Conservation (phyloP, 352 stramenopile genomes). For the Blastocystis sp. region DNA sequence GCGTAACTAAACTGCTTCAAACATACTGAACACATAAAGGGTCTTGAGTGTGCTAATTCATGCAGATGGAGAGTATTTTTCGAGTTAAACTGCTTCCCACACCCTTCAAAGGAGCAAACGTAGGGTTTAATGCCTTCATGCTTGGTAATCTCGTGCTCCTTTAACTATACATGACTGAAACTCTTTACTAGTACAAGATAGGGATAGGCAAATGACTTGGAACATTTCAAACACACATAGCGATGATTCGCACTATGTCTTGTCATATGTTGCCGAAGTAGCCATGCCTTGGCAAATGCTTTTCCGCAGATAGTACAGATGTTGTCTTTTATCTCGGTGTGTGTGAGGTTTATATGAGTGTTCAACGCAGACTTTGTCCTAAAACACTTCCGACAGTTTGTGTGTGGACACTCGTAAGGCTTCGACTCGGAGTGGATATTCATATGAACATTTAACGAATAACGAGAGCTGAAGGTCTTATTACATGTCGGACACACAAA, state of each 20-base stretch:
- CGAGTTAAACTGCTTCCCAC: constrained; percentile 34
- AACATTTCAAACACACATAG: constrained; percentile 39
- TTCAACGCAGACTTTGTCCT: constrained; percentile 15
- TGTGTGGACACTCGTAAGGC: constrained; percentile 18
- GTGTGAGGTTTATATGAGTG: constrained; percentile 15
- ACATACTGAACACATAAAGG: constrained; percentile 45
- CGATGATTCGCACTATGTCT: constrained; percentile 32
- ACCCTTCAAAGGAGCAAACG: constrained; percentile 42
- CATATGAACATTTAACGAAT: constrained; percentile 38
- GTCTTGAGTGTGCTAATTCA: constrained; percentile 26
- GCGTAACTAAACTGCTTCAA: constrained; percentile 40
- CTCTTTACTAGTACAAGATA: neutral
- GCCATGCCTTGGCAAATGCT: constrained; percentile 9
- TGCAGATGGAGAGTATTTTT: constrained; percentile 41
- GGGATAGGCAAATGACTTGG: constrained; percentile 38
- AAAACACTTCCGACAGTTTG: constrained; percentile 32
- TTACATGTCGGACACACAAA: constrained; percentile 38
- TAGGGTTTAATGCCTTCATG: constrained; percentile 45
- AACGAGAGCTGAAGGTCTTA: constrained; percentile 32
- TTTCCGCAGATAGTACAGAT: constrained; percentile 15
- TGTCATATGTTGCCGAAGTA: constrained; percentile 18
- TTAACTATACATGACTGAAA: constrained; percentile 5
- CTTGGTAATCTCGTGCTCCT: constrained; percentile 56
- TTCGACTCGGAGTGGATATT: neutral
- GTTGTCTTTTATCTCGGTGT: constrained; percentile 10